Evolutionary conservation across 2,329 filamentous ascomycete genomes (phyloP).

Genomic region (Fusarium compactum): DNA sequence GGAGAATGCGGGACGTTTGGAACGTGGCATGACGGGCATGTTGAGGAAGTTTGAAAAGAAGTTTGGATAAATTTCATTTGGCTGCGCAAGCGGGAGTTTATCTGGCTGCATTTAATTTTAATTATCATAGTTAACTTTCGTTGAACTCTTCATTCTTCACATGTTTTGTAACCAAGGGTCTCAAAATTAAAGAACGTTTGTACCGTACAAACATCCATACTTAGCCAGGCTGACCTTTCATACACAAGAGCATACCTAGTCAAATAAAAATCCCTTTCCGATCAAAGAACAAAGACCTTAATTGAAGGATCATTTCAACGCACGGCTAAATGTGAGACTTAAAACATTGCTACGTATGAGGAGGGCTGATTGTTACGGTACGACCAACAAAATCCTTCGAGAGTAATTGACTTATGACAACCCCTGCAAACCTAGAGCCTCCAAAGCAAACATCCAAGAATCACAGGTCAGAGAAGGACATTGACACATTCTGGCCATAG

Average conservation of each 20-base stretch:
- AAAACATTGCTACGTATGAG: background rate
- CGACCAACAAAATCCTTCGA: slow-evolving; percentile 1
- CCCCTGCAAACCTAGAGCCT: background rate
- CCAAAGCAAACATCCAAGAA: background rate
- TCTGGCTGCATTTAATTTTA: slow-evolving; percentile 11
- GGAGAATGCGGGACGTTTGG: slow-evolving; percentile 73
- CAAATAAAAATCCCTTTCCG: background rate
- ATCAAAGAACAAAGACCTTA: background rate
- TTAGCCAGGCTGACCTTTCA: background rate
- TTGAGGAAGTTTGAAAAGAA: slow-evolving; percentile 85
- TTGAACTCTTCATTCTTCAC: background rate
- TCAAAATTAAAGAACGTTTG: background rate
- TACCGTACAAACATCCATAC: background rate
- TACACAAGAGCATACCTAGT: background rate
- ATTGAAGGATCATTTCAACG: background rate
- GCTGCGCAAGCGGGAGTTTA: slow-evolving; percentile 26
- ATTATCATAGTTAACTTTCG: slow-evolving; percentile 21
- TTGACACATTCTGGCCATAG: background rate
- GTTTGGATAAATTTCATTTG: slow-evolving; percentile 60
- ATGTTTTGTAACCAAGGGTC: background rate
- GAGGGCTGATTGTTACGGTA: background rate
- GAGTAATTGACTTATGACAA: background rate
- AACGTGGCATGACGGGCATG: slow-evolving; percentile 78
- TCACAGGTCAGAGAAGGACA: background rate
- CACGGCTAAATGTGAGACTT: background rate